Evolutionary conservation across 345 rosid species (phyloP), one percentile per base, ranked within the genome.

Genomic region (Sonneratia caseolaris): DNA sequence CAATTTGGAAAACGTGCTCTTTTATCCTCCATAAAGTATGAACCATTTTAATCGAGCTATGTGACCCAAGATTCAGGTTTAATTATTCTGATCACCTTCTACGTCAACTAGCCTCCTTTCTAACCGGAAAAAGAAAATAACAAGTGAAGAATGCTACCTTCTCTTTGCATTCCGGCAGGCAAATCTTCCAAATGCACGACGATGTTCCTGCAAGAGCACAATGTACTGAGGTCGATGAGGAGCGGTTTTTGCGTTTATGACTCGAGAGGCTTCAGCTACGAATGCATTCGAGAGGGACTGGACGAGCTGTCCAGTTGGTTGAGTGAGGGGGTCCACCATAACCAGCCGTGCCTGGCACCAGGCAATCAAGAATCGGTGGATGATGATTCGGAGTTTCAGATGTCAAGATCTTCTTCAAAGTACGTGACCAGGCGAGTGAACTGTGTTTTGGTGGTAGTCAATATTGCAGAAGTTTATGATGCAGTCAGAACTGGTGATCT

Each of bases 191-290:
- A 73, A 27, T 68, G 70, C 69, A 76, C 84, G 4, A 85, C 84
- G 1, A 79, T 79, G 82, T 80, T 72, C 73, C 64, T 88, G 79
- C 86, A 86, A 78, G 92, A 84, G 72, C 89, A 88, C 80, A 88
- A 86, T 21, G 86, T 86, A 18, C 59, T 83, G 76, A 81, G 92
- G 73, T 85, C 89, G 27, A 37, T 61, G 78, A 67, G 77, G 76
- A 80, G 74, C 35, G 92, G 92, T 64, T 83, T 85, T 70, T 88
- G 88, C 38, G 79, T 82, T 68, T 86, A 74, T 14, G 89, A 88
- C 78, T 85, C 89, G 9, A 81, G 89, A 56, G 92, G 92, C 37
- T 81, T 82, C 56, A 40, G 69, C 68, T 83, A 81, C 22, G 72
- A 66, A 22, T 37, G 36, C 37, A 35, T 72, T 7, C 70, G 56